Percentiles rank a stretch among this genome's conserved stretches.
Conservation (phyloP, 75 land plant genomes). For the Larix kaempferi region DNA sequence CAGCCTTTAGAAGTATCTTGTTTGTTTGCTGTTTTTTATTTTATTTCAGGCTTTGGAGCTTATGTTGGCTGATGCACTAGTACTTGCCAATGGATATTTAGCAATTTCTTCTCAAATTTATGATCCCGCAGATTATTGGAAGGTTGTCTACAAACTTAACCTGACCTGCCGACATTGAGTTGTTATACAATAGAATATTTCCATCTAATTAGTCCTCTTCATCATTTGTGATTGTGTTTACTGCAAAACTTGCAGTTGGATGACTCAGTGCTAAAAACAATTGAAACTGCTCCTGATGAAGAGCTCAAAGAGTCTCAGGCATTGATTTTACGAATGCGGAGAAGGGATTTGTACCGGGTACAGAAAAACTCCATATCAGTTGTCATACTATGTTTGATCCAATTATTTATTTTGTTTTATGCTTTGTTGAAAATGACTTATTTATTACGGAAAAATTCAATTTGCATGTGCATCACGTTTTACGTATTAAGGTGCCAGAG, state of each 20-base stretch:
- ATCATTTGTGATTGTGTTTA: background rate
- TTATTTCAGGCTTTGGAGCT: slow-evolving; percentile 83
- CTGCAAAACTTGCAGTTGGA: slow-evolving; percentile 58
- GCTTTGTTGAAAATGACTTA: background rate
- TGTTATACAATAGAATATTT: background rate
- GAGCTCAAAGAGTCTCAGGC: slow-evolving; percentile 72
- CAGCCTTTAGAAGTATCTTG: background rate
- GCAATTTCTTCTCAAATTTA: slow-evolving; percentile 43
- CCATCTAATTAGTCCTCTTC: background rate
- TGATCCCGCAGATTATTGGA: slow-evolving; percentile 85
- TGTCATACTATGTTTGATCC: background rate
- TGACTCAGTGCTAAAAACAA: slow-evolving; percentile 81
- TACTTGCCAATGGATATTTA: slow-evolving; percentile 78
- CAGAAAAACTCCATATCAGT: background rate
- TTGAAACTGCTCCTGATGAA: slow-evolving; percentile 61
- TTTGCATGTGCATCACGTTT: too few relatives aligned
- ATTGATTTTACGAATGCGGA: slow-evolving; percentile 69
- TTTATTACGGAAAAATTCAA: too few relatives aligned
- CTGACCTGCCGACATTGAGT: background rate
- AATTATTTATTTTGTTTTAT: background rate
- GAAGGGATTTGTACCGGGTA: slow-evolving; percentile 90
- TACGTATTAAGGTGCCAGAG: too few relatives aligned
- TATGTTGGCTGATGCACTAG: slow-evolving; percentile 89
- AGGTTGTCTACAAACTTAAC: slow-evolving; percentile 34
- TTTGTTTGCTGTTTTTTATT: background rate